Evolutionary conservation across 2,329 filamentous ascomycete genomes (phyloP), one percentile per base, ranked within the genome.

Genomic region (Cercospora sp.): DNA sequence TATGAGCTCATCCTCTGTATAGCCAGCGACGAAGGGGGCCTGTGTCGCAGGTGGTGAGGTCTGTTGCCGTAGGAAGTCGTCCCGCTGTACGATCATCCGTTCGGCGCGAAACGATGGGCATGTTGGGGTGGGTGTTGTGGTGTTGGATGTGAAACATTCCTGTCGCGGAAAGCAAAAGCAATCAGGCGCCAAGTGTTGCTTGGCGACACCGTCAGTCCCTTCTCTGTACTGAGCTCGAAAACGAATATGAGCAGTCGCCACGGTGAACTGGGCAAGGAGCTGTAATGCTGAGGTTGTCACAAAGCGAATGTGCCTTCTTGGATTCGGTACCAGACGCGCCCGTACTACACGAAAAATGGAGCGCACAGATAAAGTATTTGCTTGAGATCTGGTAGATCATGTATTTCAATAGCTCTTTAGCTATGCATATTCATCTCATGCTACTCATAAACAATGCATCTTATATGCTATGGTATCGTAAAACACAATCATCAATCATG

Each of bases 401-500:
- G n/a, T 55, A 5, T 28, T 9, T 24, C 24, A 30, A n/a, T 28
- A 55, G 24, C 49, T n/a, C 49, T n/a, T 6, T 7, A 7, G 49
- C 49, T 28, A 55, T 55, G 24, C 21, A 9, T 28, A 55, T 55
- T 13, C 21, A 9, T 55, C 24, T 28, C 49, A 9, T 55, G 49
- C 24, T 28, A 55, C 3, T 30, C 49, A 55, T 16, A 28, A 55
- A 55, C 49, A 28, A 55, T 55, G 24, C 24, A 55, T 55, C 24
- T 24, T 16, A 18, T 12, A 26, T 40, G 16, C 28, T 21, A 32
- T 49, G 13, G 26, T 45, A 62, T 62, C 61, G 51, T 63, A 30
- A 63, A 53, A 63, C 24, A 24, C 45, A 57, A 7, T 63, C 49
- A 37, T 63, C 28, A 40, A 7, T 55, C 61, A 40, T 63, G 30